Evolutionary conservation across 768 basidiomycete genomes (phyloP).

Genomic region (Wakefieldia striispora): DNA sequence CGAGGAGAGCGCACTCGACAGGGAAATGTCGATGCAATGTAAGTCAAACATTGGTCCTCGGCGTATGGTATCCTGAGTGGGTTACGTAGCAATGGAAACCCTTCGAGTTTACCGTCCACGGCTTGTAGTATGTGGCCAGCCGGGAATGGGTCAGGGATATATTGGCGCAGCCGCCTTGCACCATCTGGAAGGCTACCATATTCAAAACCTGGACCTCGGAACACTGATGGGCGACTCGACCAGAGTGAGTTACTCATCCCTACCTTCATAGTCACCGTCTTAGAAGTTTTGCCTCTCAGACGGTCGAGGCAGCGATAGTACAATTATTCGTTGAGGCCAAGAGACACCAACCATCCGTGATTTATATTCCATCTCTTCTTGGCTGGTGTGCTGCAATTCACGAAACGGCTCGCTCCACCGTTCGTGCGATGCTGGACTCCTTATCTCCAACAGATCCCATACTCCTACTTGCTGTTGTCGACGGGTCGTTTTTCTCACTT

Average conservation of each 20-base stretch:
- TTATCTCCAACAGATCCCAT: constrained; percentile 90
- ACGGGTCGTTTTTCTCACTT: constrained; percentile 66
- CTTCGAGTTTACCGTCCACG: constrained; percentile 88
- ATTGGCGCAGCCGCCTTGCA: constrained; percentile 90
- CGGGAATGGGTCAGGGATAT: constrained; percentile 90
- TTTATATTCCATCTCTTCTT: constrained; percentile 88
- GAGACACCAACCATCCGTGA: constrained; percentile 91
- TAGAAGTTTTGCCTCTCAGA: constrained; percentile 42
- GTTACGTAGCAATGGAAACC: constrained; percentile 77
- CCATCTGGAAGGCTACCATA: constrained; percentile 92
- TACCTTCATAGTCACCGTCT: background rate
- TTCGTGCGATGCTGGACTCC: constrained; percentile 89
- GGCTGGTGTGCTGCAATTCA: constrained; percentile 85
- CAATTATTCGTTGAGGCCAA: constrained; percentile 97
- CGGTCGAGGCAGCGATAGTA: constrained; percentile 87
- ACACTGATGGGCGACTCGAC: constrained; percentile 86
- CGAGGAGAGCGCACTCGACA: constrained; percentile 81
- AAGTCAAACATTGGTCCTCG: constrained; percentile 8
- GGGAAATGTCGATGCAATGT: constrained; percentile 89
- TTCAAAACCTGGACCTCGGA: constrained; percentile 92
- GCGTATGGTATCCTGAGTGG: background rate
- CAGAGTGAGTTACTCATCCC: constrained; percentile 52
- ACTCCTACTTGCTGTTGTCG: constrained; percentile 86
- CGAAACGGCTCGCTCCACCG: constrained; percentile 80
- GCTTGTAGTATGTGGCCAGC: constrained; percentile 73